Conservation (phyloP, 768 basidiomycete species). For the Rickenella mellea region DNA sequence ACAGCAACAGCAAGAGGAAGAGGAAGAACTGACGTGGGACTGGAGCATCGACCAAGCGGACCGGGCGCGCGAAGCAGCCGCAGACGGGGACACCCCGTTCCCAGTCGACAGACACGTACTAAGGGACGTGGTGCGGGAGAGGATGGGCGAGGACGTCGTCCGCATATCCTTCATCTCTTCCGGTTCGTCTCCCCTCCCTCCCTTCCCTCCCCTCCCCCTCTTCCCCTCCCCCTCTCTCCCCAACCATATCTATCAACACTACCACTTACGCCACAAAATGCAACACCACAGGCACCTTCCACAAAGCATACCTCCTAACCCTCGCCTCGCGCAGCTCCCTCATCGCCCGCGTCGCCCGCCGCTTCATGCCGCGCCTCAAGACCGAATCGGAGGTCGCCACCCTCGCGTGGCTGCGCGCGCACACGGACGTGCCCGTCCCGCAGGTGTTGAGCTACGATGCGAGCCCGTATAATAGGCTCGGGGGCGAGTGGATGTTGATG, state of each 20-base stretch:
- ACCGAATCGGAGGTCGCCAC: constrained; percentile 85
- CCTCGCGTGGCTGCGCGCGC: constrained; percentile 66
- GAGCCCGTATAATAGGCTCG: constrained; percentile 77
- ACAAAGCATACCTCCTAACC: constrained; percentile 77
- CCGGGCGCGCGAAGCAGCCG: constrained; percentile 48
- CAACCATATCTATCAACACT: neutral
- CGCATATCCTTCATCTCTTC: constrained; percentile 67
- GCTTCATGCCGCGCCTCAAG: constrained; percentile 81
- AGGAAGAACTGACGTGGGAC: constrained; percentile 43
- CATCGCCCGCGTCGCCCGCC: constrained; percentile 73
- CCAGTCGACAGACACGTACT: constrained; percentile 67
- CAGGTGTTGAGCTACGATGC: constrained; percentile 69
- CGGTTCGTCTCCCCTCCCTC: constrained; percentile 33
- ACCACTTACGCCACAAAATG: neutral
- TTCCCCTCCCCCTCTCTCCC: no score
- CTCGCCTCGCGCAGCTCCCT: constrained; percentile 31
- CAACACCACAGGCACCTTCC: constrained; percentile 60
- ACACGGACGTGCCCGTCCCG: constrained; percentile 66
- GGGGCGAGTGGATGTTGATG: constrained; percentile 83
- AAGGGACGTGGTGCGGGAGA: constrained; percentile 70
- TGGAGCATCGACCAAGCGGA: constrained; percentile 69
- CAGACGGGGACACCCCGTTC: constrained; percentile 59
- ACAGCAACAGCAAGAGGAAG: neutral
- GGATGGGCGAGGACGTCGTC: constrained; percentile 54
- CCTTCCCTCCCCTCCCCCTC: constrained; percentile 2